A percentile compares a stretch with the other conserved stretches of the same genome.
Conservation (phyloP, 495 filamentous ascomycete species). For the Aspergillus biplanus region DNA sequence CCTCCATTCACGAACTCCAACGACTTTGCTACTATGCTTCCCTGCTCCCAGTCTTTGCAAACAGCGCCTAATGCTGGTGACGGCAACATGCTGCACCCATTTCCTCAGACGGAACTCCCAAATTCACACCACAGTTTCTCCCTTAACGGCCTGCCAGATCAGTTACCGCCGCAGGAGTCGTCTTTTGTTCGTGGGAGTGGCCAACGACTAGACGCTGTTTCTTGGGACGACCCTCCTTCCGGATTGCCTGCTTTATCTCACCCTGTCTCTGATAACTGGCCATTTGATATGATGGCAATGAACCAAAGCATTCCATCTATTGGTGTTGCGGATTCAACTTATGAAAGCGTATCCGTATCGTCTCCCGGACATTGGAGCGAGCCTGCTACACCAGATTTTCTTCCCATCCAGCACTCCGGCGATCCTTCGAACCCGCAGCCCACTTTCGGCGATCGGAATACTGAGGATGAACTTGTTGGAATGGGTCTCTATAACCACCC, state of each 20-base stretch:
- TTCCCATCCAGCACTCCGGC: slow-evolving; percentile 52
- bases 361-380: slow-evolving; percentile 46
- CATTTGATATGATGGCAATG: slow-evolving; percentile 46
- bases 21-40: slow-evolving; percentile 34
- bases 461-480: slow-evolving; percentile 74
- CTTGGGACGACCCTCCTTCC: slow-evolving; percentile 32
- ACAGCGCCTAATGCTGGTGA: slow-evolving; percentile 27
- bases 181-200: slow-evolving; percentile 44
- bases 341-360: slow-evolving; percentile 45
- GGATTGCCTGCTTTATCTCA: slow-evolving; percentile 29
- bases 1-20: slow-evolving; percentile 27
- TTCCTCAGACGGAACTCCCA: slow-evolving; percentile 33
- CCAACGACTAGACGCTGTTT: slow-evolving; percentile 42
- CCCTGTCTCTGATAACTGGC: slow-evolving; percentile 39
- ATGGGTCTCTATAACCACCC: slow-evolving; percentile 83
- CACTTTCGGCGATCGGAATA: slow-evolving; percentile 36
- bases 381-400: slow-evolving; percentile 66
- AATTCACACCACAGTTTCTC: slow-evolving; percentile 31
- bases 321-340: slow-evolving; percentile 37
- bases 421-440: slow-evolving; percentile 15
- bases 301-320: slow-evolving; percentile 41
- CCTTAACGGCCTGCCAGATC: slow-evolving; percentile 39
- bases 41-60: slow-evolving; percentile 33
- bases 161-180: slow-evolving; percentile 46
- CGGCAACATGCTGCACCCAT: slow-evolving; percentile 34